phyloP scores from a whole-genome alignment of 2,329 filamentous ascomycete species.

The Colletotrichum eleusines region DNA sequence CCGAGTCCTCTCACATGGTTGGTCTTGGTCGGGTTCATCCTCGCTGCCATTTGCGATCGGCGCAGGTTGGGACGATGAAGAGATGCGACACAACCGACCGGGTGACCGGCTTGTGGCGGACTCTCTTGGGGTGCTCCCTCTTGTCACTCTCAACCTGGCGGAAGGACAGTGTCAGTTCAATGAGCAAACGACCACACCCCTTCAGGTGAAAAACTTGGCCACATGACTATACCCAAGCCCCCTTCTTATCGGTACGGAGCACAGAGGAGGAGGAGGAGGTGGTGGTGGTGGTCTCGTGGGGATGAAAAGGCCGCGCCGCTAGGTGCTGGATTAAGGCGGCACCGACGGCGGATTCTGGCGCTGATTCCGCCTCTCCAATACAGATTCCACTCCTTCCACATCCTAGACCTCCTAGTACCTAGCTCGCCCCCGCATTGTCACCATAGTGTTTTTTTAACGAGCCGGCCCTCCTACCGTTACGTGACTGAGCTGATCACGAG shows the following conservation, averaged over 20 bases:
- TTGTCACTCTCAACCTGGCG: constrained; percentile 4
- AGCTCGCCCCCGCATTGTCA: constrained; percentile 7
- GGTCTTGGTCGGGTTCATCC: constrained; percentile 1
- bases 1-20: not conserved
- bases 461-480: constrained; percentile 1
- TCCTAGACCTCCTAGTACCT: not conserved
- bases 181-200: constrained; percentile 30
- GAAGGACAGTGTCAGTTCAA: constrained; percentile 12
- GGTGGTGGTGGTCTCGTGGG: constrained; percentile 26
- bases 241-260: constrained; percentile 1
- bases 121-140: constrained; percentile 6
- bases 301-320: constrained; percentile 10
- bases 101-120: constrained; percentile 9
- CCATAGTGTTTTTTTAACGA: constrained; percentile 13
- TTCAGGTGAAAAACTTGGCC: constrained; percentile 15
- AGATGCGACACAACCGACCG: constrained; percentile 8
- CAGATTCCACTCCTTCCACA: not conserved
- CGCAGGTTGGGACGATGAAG: constrained; percentile 1
- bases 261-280: not conserved
- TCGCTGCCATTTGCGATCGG: constrained; percentile 4
- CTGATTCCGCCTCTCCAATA: not conserved
- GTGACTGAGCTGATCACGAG: constrained; percentile 23
- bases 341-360: constrained; percentile 14
- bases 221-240: constrained; percentile 28
- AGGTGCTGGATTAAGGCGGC: not conserved